Conservation (phyloP, 2,329 filamentous ascomycete genomes). For the Nemania diffusa region DNA sequence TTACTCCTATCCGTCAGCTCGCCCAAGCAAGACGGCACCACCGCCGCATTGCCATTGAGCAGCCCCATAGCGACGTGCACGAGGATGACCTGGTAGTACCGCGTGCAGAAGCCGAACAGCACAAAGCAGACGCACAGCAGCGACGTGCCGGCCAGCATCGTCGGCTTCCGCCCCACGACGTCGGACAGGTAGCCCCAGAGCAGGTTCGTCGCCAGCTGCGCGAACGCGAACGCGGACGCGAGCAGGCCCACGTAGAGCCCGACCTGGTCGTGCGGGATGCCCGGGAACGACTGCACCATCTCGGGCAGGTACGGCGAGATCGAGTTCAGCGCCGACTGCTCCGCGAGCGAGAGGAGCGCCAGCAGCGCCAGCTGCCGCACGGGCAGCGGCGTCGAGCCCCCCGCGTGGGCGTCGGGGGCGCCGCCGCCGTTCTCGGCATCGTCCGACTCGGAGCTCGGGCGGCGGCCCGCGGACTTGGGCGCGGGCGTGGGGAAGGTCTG, state of each 20-base stretch:
- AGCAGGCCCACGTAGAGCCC: slow-evolving; percentile 92
- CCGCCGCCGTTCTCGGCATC: slow-evolving; percentile 47
- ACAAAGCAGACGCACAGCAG: slow-evolving; percentile 83
- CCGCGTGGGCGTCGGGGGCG: slow-evolving; percentile 52
- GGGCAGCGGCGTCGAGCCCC: slow-evolving; percentile 81
- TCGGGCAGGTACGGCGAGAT: slow-evolving; percentile 94
- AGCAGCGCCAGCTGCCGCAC: slow-evolving; percentile 84
- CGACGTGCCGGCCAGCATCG: slow-evolving; percentile 84
- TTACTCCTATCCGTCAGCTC: slow-evolving; percentile 96
- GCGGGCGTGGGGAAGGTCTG: slow-evolving; percentile 84
- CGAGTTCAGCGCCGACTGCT: slow-evolving; percentile 96
- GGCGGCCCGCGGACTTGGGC: slow-evolving; percentile 69
- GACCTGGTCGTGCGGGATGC: slow-evolving; percentile 75
- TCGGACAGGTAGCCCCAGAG: slow-evolving; percentile 90
- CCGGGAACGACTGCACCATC: slow-evolving; percentile 89
- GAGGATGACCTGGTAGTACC: slow-evolving; percentile 83
- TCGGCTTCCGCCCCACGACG: slow-evolving; percentile 80
- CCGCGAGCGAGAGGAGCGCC: slow-evolving; percentile 87
- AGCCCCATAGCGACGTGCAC: slow-evolving; percentile 92
- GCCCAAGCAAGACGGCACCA: slow-evolving; percentile 92
- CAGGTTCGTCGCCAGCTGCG: slow-evolving; percentile 92
- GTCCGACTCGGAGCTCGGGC: slow-evolving; percentile 48
- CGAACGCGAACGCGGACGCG: slow-evolving; percentile 89
- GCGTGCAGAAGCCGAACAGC: slow-evolving; percentile 86
- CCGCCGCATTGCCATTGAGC: slow-evolving; percentile 93